Evolutionary conservation across 1,284 basidiomycete species (phyloP).

Genomic region (Neolentinus lepideus): DNA sequence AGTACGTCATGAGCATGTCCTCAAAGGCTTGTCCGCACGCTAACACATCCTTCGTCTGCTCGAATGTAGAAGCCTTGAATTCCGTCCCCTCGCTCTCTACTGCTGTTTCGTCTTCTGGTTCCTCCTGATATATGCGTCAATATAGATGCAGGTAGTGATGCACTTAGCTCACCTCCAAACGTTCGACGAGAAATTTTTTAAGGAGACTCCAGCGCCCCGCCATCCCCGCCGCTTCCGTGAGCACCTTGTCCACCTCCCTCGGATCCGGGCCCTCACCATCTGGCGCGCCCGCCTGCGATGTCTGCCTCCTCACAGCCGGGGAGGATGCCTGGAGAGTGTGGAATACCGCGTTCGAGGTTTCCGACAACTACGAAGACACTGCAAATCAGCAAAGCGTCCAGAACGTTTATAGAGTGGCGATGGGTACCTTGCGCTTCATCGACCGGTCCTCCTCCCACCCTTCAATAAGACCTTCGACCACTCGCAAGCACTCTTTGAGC

Average conservation of each 20-base stretch:
- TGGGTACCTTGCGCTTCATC: conserved; percentile 61
- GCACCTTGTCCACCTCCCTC: conserved; percentile 82
- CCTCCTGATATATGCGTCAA: not conserved
- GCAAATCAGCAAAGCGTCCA: conserved; percentile 3
- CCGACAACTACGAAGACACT: conserved; percentile 20
- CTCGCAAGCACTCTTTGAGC: conserved; percentile 81
- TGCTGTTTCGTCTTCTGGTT: not conserved
- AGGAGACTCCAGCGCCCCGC: conserved; percentile 90
- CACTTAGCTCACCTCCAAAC: conserved; percentile 42
- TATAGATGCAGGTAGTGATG: not conserved
- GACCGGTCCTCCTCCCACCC: conserved; percentile 88
- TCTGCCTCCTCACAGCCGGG: conserved; percentile 30
- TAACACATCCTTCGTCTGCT: conserved; percentile 41
- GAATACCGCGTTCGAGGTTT: conserved; percentile 15
- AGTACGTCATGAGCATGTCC: conserved; percentile 67
- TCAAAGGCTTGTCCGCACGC: conserved; percentile 58
- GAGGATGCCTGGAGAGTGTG: conserved; percentile 14
- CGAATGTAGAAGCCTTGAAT: conserved; percentile 1
- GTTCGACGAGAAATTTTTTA: conserved; percentile 77
- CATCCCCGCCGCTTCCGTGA: conserved; percentile 86
- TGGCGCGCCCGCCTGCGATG: conserved; percentile 21
- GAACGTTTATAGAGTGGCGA: not conserved
- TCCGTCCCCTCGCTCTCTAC: conserved; percentile 5
- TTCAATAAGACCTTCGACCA: conserved; percentile 70
- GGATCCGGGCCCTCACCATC: conserved; percentile 75